These are phyloP conservation scores for Septoria petroselini DNA, from an alignment of 2,329 filamentous ascomycete species.

Conservation along the genomic window DNA sequence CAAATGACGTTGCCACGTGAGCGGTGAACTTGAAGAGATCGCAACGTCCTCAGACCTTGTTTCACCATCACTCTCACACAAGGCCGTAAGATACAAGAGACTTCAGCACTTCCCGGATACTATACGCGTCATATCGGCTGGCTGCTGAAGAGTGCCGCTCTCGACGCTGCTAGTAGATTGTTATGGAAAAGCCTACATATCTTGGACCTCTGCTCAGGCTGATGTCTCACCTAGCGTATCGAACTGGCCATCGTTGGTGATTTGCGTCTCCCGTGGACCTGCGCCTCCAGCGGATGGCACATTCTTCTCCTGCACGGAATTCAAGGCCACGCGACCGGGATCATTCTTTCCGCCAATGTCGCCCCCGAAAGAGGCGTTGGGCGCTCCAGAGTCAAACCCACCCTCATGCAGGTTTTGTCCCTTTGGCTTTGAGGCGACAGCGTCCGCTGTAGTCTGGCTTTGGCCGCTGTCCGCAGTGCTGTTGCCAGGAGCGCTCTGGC, in stretches of 20 bases:
- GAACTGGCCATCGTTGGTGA: slow-evolving; percentile 26
- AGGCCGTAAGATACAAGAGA: too few species aligned
- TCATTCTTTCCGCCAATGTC: slow-evolving; percentile 57
- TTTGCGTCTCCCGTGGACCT: slow-evolving; percentile 23
- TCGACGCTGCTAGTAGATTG: too few species aligned
- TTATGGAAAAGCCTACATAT: too few species aligned
- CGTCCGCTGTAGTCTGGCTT: background rate
- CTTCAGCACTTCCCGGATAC: too few species aligned
- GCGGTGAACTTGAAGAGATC: too few species aligned
- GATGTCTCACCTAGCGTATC: slow-evolving; percentile 18
- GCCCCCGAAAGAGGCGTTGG: slow-evolving; percentile 51
- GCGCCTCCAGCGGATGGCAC: slow-evolving; percentile 36
- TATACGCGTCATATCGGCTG: too few species aligned
- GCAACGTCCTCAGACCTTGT: too few species aligned
- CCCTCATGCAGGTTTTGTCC: slow-evolving; percentile 29
- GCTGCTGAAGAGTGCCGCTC: too few species aligned
- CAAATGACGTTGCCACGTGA: too few species aligned
- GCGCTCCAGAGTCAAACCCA: slow-evolving; percentile 37
- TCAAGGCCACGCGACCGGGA: slow-evolving; percentile 51
- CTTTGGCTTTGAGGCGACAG: slow-evolving; percentile 27
- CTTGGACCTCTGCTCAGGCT: background rate
- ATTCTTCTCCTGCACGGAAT: slow-evolving; percentile 31
- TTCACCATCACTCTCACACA: too few species aligned
- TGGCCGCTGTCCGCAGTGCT: slow-evolving; percentile 33
- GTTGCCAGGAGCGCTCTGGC: slow-evolving; percentile 8